phyloP scores from a whole-genome alignment of 2,329 filamentous ascomycete species.

The Aspergillus jensenii region DNA sequence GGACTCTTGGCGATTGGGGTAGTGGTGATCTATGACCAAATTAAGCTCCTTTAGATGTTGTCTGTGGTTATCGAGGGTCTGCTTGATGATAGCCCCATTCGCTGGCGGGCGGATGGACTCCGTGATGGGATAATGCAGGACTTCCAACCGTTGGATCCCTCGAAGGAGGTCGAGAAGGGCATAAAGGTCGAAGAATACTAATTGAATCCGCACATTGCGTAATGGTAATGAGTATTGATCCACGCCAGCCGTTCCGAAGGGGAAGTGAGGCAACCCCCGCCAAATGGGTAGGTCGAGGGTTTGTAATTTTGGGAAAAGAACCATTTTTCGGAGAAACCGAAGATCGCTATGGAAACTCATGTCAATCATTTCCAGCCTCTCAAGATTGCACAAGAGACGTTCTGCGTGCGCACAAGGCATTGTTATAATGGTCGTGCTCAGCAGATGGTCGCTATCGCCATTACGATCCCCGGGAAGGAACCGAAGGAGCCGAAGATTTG shows the following conservation, averaged over 20 bases:
- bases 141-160: not conserved
- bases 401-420: not conserved
- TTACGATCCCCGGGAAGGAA: not conserved
- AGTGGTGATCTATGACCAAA: not conserved
- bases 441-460: not conserved
- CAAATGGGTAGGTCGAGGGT: not conserved
- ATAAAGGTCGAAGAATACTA: not conserved
- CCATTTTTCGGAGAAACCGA: too few relatives aligned
- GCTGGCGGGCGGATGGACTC: not conserved
- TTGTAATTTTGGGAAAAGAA: not conserved
- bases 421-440: not conserved
- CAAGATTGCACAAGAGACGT: too few relatives aligned
- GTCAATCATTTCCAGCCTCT: too few relatives aligned
- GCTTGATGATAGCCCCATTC: not conserved
- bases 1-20: not conserved
- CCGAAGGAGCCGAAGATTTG: not conserved
- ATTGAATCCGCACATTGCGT: not conserved
- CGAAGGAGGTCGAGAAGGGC: not conserved
- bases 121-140: not conserved
- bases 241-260: fast-evolving
- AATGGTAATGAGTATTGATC: not conserved
- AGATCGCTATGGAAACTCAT: too few relatives aligned
- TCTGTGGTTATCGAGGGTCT: not conserved
- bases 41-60: not conserved
- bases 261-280: not conserved